These are phyloP conservation scores for Cytidiella melzeri DNA, from an alignment of 768 basidiomycete genomes.

Conservation along the genomic window DNA sequence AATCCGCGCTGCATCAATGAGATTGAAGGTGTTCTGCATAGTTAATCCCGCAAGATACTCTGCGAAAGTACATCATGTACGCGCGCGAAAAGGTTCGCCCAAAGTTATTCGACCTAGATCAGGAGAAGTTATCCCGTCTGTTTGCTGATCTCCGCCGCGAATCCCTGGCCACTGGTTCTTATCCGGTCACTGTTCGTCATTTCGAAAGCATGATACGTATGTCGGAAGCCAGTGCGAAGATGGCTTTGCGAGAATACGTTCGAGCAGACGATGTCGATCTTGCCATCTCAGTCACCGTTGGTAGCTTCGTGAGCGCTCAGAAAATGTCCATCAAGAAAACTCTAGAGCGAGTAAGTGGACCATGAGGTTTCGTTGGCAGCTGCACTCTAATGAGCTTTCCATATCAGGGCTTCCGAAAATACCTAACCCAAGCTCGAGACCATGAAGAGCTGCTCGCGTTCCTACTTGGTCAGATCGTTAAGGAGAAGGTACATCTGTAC, in stretches of 20 bases:
- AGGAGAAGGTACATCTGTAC: slow-evolving; percentile 84
- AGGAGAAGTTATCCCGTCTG: slow-evolving; percentile 89
- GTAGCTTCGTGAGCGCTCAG: slow-evolving; percentile 93
- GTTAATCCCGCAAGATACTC: slow-evolving; percentile 95
- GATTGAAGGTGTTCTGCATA: slow-evolving; percentile 25
- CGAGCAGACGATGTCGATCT: slow-evolving; percentile 94
- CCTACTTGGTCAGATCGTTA: slow-evolving; percentile 88
- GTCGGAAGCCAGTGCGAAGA: slow-evolving; percentile 97
- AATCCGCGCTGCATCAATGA: background rate
- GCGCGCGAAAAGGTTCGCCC: slow-evolving; percentile 89
- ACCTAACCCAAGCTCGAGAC: slow-evolving; percentile 91
- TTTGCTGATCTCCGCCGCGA: slow-evolving; percentile 95
- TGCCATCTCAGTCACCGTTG: slow-evolving; percentile 92
- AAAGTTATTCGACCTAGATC: slow-evolving; percentile 91
- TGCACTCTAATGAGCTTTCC: background rate
- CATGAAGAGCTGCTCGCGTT: slow-evolving; percentile 95
- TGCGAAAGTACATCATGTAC: slow-evolving; percentile 99
- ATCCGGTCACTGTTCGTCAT: slow-evolving; percentile 96
- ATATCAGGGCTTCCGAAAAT: slow-evolving; percentile 88
- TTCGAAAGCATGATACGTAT: slow-evolving; percentile 99
- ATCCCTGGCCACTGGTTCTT: slow-evolving; percentile 96
- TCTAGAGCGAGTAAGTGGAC: slow-evolving; percentile 72
- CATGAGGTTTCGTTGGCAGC: background rate
- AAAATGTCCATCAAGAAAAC: slow-evolving; percentile 99
- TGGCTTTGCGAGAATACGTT: slow-evolving; percentile 95